Conservation (phyloP, 495 filamentous ascomycete genomes). For the Monascus purpureus region DNA sequence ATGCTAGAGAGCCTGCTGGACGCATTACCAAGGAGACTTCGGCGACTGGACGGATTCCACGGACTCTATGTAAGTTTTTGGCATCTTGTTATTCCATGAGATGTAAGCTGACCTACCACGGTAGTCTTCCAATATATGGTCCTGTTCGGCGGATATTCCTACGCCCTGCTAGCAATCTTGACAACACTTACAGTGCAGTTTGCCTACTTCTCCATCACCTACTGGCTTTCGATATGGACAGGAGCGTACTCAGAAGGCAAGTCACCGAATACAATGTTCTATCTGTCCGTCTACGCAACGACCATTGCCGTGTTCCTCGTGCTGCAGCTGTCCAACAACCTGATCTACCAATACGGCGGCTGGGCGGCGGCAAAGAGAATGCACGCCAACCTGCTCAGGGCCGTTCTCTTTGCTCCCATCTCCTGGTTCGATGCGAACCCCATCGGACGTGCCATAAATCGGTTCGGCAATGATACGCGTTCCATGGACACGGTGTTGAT, state of each 20-base stretch:
- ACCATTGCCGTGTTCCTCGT: slow-evolving; percentile 9
- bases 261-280: slow-evolving; percentile 7
- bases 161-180: slow-evolving; percentile 7
- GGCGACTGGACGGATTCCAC: slow-evolving; percentile 12
- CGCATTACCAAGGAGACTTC: slow-evolving; percentile 8
- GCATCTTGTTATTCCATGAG: neutral
- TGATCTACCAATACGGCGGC: slow-evolving; percentile 14
- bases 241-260: slow-evolving; percentile 10
- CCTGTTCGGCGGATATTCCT: slow-evolving; percentile 9
- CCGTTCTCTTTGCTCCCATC: slow-evolving; percentile 64
- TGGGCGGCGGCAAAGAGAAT: slow-evolving; percentile 35
- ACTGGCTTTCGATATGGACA: slow-evolving; percentile 16
- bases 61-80: slow-evolving; percentile 10
- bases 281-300: slow-evolving; percentile 11
- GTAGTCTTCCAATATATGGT: slow-evolving; percentile 12
- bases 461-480: slow-evolving; percentile 45
- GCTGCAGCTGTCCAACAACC: slow-evolving; percentile 10
- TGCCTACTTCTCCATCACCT: slow-evolving; percentile 13
- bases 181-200: slow-evolving; percentile 11
- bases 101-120: neutral
- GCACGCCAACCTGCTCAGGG: slow-evolving; percentile 54
- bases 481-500: slow-evolving; percentile 51
- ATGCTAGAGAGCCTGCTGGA: neutral
- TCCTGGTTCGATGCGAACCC: slow-evolving; percentile 87
- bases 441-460: slow-evolving; percentile 78